Evolutionary conservation across 257 asterid species (phyloP), one percentile per base, ranked within the genome.

Genomic region (Solanum chilense): DNA sequence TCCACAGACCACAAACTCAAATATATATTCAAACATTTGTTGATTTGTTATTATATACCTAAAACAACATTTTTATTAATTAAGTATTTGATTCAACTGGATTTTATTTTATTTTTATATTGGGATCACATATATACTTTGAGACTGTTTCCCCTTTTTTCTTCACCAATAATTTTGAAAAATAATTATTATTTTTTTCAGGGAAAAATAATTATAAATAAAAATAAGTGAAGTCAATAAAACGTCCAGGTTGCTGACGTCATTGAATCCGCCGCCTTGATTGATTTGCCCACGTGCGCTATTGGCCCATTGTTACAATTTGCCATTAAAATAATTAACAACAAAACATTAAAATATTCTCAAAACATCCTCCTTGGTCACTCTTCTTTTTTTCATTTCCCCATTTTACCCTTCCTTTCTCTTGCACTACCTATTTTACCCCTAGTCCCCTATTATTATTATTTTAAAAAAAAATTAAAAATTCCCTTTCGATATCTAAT

Each of bases 271-370:
- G 94, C 92, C 92, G 92, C 93, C 93, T 83, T 74, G 89, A 73
- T 88, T 74, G 82, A 58, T 89, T 92, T 91, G 93, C 94, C 90
- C 97, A 94, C 94, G 95, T 92, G 94, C 60, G 52, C 10, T 42
- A 89, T 87, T 86, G 18, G 10, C 88, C 91, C 8, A 86, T 83
- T 56, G 69, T 41, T 56, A 12, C 41, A 84, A 33, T 45, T 21
- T 41, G 88, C 7, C 23, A 77, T 58, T 9, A 68, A 80, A 62
- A 16, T 75, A 39, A 9, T 83, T 31, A 35, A 69, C 56, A 13
- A 84, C n/a, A 71, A 52, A n/a, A 66, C 85, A 77, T 73, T 82
- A 71, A 31, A 25, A 83, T 89, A 86, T 86, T 21, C 42, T 47
- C 27, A 60, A 82, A 89, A 83, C 89, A 89, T 90, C 90, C 87